Base-by-base conservation (phyloP, 768 basidiomycete species). In the Aureoboletus auriporus region DNA sequence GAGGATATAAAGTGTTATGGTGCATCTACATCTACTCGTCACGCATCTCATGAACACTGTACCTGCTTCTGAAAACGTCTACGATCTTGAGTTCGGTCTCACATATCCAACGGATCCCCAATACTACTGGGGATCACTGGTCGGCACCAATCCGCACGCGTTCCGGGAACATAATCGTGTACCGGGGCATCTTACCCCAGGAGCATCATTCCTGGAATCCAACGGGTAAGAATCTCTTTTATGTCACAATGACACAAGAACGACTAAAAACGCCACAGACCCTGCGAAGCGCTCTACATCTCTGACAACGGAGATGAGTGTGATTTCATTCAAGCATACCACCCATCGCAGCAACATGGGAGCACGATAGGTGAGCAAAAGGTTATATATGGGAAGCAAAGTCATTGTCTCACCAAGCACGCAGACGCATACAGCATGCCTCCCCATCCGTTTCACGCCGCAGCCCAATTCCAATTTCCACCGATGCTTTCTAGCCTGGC, bases 351-450 rank as follows among this genome's bases (percentile, higher is more conserved):
- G 3, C 14, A 33, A 27, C 6, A 11, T 30, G 23, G 14, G 17
- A 14, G 23, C 5, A 8, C 11, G 23, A 13, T 44, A 0, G 8
- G 59, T 61, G n/a, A 54, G 56, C 5, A 13, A 16, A 27, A 8
- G 7, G 3, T n/a, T 30, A 39, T n/a, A 8, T 13, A n/a, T 4
- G 6, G 11, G 5, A 46, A 13, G 14, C 0, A 8, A 2, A 14
- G 13, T 30, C 23, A 26, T 33, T 2, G n/a, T 39, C 49, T 58
- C 5, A 52, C 23, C 3, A 29, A 28, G 14, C 23, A 34, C 10
- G 17, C 31, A 61, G 56, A n/a, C 16, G 11, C 23, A 12, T 0
- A 13, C n/a, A 4, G 14, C 7, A 7, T 5, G 8, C 9, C 16
- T 10, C 2, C 1, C 1, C 11, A 46, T 27, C 43, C 16, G 8